Evolutionary conservation across 1,284 basidiomycete species (phyloP).

Genomic region (Singerocomus inundabilis): DNA sequence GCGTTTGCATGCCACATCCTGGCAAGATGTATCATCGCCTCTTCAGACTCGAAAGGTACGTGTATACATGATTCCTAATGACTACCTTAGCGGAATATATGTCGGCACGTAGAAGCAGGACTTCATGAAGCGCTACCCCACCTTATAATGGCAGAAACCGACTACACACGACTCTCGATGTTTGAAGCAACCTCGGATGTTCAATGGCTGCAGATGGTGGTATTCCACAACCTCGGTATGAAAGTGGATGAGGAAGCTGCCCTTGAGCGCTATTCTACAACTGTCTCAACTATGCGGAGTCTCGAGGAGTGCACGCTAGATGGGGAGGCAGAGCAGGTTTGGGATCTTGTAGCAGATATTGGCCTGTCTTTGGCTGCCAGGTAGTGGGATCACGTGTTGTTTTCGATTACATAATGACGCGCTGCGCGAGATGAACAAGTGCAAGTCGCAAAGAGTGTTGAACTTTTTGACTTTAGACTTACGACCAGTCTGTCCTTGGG

Average conservation of each 20-base stretch:
- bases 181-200: constrained; percentile 60
- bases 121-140: constrained; percentile 58
- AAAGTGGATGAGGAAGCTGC: constrained; percentile 52
- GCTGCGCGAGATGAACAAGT: neutral
- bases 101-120: constrained; percentile 28
- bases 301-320: constrained; percentile 47
- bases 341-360: constrained; percentile 57
- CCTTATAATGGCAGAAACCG: constrained; percentile 61
- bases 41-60: constrained; percentile 34
- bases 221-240: constrained; percentile 68
- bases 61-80: neutral
- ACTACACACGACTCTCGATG: constrained; percentile 60
- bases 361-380: constrained; percentile 54
- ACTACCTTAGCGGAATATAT: constrained; percentile 1
- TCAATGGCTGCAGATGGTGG: constrained; percentile 64
- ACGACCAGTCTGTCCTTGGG: constrained; percentile 17
- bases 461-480: constrained; percentile 14
- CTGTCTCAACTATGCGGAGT: constrained; percentile 41
- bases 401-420: constrained; percentile 26
- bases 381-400: constrained; percentile 32
- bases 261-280: constrained; percentile 48
- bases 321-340: constrained; percentile 51
- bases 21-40: constrained; percentile 68
- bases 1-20: constrained; percentile 71
- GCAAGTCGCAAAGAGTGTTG: constrained; percentile 7